Base-by-base conservation (phyloP, 345 rosid genomes). In the Rhizophora apiculata region DNA sequence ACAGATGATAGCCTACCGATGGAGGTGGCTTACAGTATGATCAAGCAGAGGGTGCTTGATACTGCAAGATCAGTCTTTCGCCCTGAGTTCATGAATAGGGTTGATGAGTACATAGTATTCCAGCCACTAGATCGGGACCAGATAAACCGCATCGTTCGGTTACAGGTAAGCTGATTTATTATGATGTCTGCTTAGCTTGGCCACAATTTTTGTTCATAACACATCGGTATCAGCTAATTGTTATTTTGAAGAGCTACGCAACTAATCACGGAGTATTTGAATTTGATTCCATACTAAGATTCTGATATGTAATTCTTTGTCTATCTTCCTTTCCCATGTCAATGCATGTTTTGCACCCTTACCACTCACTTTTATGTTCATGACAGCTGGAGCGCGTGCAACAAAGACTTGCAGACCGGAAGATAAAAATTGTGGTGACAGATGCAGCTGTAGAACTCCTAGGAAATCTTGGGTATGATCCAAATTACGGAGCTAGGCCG, bases 61-160 rank as follows among this genome's bases (percentile, higher is more conserved):
- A 96, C 99, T 80, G 98, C 98, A n/a, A 90, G 99, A 79, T 86
- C 96, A 7, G 62, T 96, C 67, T 96, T 96, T 69, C 90, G 98
- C 39, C 99, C 99, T 1, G 99, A 96, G 74, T 96, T 96, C 79
- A 90, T 96, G 96, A 96, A 92, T 72, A 82, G 99, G 46, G 97
- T 96, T 32, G 99, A 96, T 70, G 98, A 96, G 73, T 96, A 96
- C 81, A 96, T 96, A 37, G 98, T 96, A 20, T 96, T 96, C 98
- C 98, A 96, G 79, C 97, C 99, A 55, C 78, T 96, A 76, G 90
- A 87, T 72, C 95, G 90, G 0, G 75, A 79, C 7, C 97, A 96
- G 79, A 96, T 96, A 73, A 81, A 77, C 87, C 73, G 83, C 27
- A 96, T 96, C 52, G 99, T 96, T 69, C 85, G 80, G 52, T 82